Percentiles rank a stretch among this genome's conserved stretches.
These are phyloP conservation scores for Jaapia argillacea DNA, from an alignment of 768 basidiomycete genomes.

Conservation along the genomic window DNA sequence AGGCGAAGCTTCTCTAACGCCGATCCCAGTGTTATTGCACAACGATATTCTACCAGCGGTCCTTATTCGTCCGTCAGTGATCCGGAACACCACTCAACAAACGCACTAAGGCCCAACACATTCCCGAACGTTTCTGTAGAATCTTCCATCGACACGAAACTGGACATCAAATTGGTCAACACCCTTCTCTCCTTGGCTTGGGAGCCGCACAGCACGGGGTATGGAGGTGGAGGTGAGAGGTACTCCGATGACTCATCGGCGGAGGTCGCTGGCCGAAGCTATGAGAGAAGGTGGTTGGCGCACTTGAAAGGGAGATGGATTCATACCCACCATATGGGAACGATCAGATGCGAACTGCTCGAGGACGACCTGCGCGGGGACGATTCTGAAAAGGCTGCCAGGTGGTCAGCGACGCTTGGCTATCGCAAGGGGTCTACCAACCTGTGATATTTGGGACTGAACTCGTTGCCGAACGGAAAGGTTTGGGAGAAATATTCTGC, in stretches of 20 bases:
- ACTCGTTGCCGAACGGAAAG: constrained; percentile 11
- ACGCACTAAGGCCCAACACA: constrained; percentile 24
- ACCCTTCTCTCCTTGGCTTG: constrained; percentile 27
- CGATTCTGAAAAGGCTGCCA: constrained; percentile 51
- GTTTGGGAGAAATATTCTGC: constrained; percentile 20
- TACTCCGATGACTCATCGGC: constrained; percentile 19
- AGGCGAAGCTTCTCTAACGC: no score
- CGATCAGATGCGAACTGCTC: constrained; percentile 63
- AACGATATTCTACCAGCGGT: no score
- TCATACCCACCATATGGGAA: constrained; percentile 56
- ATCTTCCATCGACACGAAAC: constrained; percentile 40
- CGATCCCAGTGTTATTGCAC: no score
- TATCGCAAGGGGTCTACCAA: constrained; percentile 1
- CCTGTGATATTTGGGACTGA: constrained; percentile 8
- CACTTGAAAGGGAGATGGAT: constrained; percentile 5
- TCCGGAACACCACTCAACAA: constrained; percentile 15
- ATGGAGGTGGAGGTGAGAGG: constrained; percentile 35
- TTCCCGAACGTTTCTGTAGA: constrained; percentile 26
- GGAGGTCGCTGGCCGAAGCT: neutral
- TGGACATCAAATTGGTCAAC: constrained; percentile 45
- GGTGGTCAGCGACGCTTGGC: neutral
- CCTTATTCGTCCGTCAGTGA: no score
- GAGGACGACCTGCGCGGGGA: constrained; percentile 41
- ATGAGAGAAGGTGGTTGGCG: neutral
- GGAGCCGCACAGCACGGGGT: constrained; percentile 38